These are phyloP conservation scores for Ceratonia siliqua DNA, from an alignment of 306 rosid genomes.

Conservation along the genomic window DNA sequence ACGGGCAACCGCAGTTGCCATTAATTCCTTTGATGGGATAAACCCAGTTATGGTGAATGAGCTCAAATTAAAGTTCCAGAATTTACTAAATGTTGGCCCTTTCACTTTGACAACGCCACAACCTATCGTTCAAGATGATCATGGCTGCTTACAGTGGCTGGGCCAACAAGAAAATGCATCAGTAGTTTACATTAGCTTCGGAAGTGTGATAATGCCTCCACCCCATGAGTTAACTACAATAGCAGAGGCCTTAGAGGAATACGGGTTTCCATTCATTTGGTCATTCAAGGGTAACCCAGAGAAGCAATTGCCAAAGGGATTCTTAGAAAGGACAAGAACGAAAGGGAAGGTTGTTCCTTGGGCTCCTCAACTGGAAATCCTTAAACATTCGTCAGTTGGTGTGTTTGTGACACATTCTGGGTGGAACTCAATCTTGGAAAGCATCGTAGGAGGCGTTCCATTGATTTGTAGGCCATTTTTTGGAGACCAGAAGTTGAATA, in stretches of 20 bases:
- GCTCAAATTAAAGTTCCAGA: constrained; percentile 38
- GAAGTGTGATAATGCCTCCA: constrained; percentile 56
- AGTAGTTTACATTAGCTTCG: constrained; percentile 64
- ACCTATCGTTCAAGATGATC: constrained; percentile 24
- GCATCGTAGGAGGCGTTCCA: constrained; percentile 63
- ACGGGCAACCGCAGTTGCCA: constrained; percentile 53
- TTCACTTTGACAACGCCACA: constrained; percentile 44
- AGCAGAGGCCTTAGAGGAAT: constrained; percentile 57
- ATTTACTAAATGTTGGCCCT: constrained; percentile 64
- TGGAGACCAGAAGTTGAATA: constrained; percentile 62
- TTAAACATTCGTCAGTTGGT: constrained; percentile 46
- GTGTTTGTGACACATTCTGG: constrained; percentile 66
- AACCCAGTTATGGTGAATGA: constrained; percentile 27
- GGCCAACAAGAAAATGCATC: constrained; percentile 41
- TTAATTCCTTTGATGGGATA: constrained; percentile 59
- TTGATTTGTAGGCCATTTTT: constrained; percentile 65
- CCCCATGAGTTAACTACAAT: constrained; percentile 52
- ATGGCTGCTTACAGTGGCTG: constrained; percentile 60
- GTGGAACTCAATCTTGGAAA: constrained; percentile 70
- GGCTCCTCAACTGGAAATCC: constrained; percentile 59
- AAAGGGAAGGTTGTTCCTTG: constrained; percentile 60
- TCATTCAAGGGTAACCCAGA: constrained; percentile 51
- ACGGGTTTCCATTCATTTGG: constrained; percentile 57
- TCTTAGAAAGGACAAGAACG: constrained; percentile 24
- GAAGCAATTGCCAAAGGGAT: constrained; percentile 44